Base-by-base conservation (phyloP, 2,329 filamentous ascomycete species). In the Clonostachys sp. region DNA sequence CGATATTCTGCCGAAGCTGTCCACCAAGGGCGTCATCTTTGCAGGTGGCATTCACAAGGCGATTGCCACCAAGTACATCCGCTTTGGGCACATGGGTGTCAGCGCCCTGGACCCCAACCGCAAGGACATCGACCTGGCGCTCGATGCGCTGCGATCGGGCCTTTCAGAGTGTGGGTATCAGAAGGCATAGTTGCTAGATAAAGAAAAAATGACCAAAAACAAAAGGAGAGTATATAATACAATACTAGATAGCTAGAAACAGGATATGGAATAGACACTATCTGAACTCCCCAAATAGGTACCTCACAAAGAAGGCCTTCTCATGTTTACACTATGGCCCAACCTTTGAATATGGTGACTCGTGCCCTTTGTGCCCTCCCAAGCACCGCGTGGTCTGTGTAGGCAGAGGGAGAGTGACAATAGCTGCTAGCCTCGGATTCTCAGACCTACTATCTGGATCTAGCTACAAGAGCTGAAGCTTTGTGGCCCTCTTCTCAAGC, bases 21-120 rank as follows among this genome's bases (percentile, higher is more conserved):
- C 89, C 52, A 89, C 88, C 73, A 91, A 87, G 68, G 91, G 91
- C 33, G 88, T 99, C 39, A 82, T 99, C 50, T 97, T 97, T 64
- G 94, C 94, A 20, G 94, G 91, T 50, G 94, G 94, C 51, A 79
- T 99, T 58, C 94, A 99, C 76, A 96, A 94, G 78, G 89, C 95
- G 65, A 95, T 96, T 66, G 91, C 89, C 4, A 74, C 87, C 52
- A 94, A 89, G 73, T 99, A 99, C 67, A 88, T 99, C 57, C 84
- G 94, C 30, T 94, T 99, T 61, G 94, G 94, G 41, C 94, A 97
- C 68, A 99, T 99, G 94, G 94, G 94, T 57, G 89, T 97, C 52
- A 94, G 87, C 63, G 87, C 43, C 71, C 89, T 85, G 59, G 89
- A 96, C 62, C 80, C 89, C 30, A 81, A 81, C 52, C 80, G 91